Conservation (phyloP, 306 rosid genomes). For the Cotoneaster glaucophyllus region DNA sequence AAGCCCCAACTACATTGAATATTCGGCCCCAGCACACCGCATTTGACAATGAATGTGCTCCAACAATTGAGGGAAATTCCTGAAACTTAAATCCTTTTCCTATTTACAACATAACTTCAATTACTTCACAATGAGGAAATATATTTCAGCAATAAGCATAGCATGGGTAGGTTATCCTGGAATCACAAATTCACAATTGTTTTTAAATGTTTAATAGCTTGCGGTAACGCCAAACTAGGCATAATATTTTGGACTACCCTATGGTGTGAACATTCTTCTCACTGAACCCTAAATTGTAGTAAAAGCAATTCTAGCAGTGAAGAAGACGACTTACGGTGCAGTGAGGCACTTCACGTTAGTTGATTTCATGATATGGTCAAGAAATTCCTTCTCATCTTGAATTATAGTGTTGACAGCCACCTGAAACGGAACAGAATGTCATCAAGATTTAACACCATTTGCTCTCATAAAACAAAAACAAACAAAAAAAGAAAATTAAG, state of each 20-base stretch:
- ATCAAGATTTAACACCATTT: not conserved
- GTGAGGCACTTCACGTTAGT: conserved; percentile 94
- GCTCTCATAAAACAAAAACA: not conserved
- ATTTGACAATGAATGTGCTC: not conserved
- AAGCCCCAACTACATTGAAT: not conserved
- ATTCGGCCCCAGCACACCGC: not conserved
- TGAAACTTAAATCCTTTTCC: not conserved
- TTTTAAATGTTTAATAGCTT: not conserved
- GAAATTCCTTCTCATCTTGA: conserved; percentile 80
- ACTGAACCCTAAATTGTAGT: not conserved
- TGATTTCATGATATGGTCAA: conserved; percentile 74
- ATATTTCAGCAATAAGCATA: not conserved
- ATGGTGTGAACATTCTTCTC: not conserved
- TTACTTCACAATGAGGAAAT: not conserved
- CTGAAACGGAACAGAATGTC: conserved; percentile 27
- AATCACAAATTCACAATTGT: not conserved
- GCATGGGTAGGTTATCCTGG: not conserved
- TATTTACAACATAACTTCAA: not conserved
- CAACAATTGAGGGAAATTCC: not conserved
- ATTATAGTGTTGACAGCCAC: conserved; percentile 84
- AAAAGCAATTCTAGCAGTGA: not conserved
- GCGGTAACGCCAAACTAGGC: not conserved
- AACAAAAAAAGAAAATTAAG: not conserved
- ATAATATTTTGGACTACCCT: not conserved
- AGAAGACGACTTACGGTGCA: conserved; percentile 56